Evolutionary conservation across 352 stramenopile species (phyloP).

Genomic region (Phytophthora aleatoria): DNA sequence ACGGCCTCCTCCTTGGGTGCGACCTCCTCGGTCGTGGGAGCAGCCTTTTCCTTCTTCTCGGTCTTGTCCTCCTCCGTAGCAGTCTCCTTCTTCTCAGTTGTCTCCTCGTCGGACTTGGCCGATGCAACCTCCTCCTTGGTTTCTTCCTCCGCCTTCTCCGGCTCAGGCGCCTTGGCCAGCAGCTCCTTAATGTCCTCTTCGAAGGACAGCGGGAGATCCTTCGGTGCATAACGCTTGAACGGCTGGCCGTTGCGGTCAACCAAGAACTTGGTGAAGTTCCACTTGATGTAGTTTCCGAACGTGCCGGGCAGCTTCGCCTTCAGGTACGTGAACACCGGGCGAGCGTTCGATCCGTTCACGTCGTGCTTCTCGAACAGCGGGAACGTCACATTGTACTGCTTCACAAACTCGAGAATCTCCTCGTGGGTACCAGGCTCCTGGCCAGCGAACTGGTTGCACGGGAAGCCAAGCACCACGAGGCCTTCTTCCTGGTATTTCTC

Average conservation of each 20-base stretch:
- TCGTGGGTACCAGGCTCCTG: constrained; percentile 72
- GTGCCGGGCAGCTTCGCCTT: constrained; percentile 74
- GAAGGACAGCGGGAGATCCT: constrained; percentile 71
- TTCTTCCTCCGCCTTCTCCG: constrained; percentile 33
- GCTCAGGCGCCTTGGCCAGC: constrained; percentile 35
- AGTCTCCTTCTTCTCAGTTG: constrained; percentile 5
- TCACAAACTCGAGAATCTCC: constrained; percentile 71
- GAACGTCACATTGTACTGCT: constrained; percentile 55
- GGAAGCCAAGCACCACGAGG: constrained; percentile 81
- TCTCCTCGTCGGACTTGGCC: constrained; percentile 21
- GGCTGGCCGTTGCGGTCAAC: constrained; percentile 88
- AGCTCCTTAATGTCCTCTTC: constrained; percentile 56
- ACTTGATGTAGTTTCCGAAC: constrained; percentile 82
- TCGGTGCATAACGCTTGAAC: constrained; percentile 74
- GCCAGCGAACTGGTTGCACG: constrained; percentile 88
- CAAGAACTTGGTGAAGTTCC: constrained; percentile 93
- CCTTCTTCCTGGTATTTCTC: constrained; percentile 73
- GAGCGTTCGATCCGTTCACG: constrained; percentile 83
- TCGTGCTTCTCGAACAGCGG: constrained; percentile 82
- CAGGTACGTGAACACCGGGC: constrained; percentile 86
- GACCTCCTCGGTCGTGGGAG: constrained; percentile 19
- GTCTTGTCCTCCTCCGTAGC: constrained; percentile 8
- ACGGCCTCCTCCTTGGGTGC: constrained; percentile 20
- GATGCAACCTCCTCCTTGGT: constrained; percentile 21
- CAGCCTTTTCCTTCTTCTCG: constrained; percentile 20